Percentiles rank a stretch among this genome's conserved stretches.
These are phyloP conservation scores for Camillea tinctor DNA, from an alignment of 2,329 filamentous ascomycete genomes.

Conservation along the genomic window DNA sequence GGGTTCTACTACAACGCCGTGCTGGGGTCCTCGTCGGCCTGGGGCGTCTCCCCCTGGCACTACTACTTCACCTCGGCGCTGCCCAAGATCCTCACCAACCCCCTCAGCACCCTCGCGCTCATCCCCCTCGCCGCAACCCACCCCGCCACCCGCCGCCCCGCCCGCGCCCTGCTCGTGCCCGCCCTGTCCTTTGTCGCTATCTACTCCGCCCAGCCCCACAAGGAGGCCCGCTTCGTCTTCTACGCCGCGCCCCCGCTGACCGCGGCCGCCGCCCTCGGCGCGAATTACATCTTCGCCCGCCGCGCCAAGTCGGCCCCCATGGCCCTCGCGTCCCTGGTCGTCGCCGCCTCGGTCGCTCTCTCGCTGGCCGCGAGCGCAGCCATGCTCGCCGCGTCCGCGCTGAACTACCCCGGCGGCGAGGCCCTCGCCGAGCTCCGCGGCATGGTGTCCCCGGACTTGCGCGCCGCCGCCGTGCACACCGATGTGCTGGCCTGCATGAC, in stretches of 20 bases:
- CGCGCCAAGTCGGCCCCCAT: conserved; percentile 61
- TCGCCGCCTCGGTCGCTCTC: conserved; percentile 59
- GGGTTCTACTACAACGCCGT: conserved; percentile 92
- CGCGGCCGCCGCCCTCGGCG: conserved; percentile 70
- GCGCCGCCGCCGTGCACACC: conserved; percentile 53
- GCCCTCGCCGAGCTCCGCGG: conserved; percentile 61
- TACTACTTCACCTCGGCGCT: conserved; percentile 83
- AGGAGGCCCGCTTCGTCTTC: conserved; percentile 93
- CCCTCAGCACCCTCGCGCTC: conserved; percentile 59
- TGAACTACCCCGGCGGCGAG: conserved; percentile 91
- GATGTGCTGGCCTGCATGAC: conserved; percentile 71
- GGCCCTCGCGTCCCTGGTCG: conserved; percentile 48
- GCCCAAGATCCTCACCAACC: conserved; percentile 82
- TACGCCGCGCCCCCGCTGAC: conserved; percentile 83
- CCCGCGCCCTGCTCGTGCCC: conserved; percentile 59
- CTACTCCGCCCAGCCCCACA: conserved; percentile 90
- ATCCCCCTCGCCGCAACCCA: conserved; percentile 51
- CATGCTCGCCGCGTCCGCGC: conserved; percentile 75
- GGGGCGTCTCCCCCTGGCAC: conserved; percentile 83
- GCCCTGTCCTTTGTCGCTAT: conserved; percentile 69
- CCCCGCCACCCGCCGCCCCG: conserved; percentile 43
- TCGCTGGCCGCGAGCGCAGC: conserved; percentile 60
- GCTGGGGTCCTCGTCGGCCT: conserved; percentile 76
- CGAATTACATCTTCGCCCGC: conserved; percentile 67
- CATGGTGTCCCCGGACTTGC: conserved; percentile 33